These are phyloP conservation scores for Halophytophthora batemanensis DNA, from an alignment of 352 stramenopile species.

Conservation along the genomic window DNA sequence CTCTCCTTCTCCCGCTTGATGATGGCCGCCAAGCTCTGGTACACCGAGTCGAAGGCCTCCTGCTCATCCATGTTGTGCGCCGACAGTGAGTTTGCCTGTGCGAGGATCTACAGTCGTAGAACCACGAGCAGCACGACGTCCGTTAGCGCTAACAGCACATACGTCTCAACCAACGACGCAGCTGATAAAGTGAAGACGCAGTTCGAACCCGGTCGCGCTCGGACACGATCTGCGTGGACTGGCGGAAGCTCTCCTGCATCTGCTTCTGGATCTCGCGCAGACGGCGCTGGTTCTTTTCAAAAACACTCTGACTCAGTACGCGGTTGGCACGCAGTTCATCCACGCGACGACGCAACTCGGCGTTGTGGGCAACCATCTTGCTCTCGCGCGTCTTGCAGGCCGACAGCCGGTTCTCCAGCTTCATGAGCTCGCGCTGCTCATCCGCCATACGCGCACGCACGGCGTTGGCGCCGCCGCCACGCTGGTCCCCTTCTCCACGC, in stretches of 20 bases:
- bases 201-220: constrained; percentile 57
- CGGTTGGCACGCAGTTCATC: constrained; percentile 64
- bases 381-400: constrained; percentile 71
- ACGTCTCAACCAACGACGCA: too few relatives aligned
- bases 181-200: not conserved
- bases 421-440: constrained; percentile 74
- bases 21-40: constrained; percentile 61
- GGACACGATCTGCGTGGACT: constrained; percentile 65
- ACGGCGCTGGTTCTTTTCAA: constrained; percentile 77
- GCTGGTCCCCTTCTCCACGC: constrained; percentile 67
- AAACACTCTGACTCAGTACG: constrained; percentile 66
- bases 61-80: constrained; percentile 75
- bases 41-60: constrained; percentile 72
- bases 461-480: constrained; percentile 64
- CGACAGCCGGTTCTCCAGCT: constrained; percentile 75
- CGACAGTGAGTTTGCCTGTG: constrained; percentile 64
- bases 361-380: constrained; percentile 65
- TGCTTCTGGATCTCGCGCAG: constrained; percentile 71
- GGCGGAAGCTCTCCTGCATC: constrained; percentile 73
- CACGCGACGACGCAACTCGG: constrained; percentile 46
- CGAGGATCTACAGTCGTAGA: constrained; percentile 36
- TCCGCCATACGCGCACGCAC: constrained; percentile 67
- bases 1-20: constrained; percentile 76
- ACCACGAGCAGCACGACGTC: not conserved
- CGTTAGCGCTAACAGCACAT: not conserved